A percentile compares a stretch with the other conserved stretches of the same genome.
phyloP scores from a whole-genome alignment of 2,329 filamentous ascomycete species.

The Cordyceps cicadae region DNA sequence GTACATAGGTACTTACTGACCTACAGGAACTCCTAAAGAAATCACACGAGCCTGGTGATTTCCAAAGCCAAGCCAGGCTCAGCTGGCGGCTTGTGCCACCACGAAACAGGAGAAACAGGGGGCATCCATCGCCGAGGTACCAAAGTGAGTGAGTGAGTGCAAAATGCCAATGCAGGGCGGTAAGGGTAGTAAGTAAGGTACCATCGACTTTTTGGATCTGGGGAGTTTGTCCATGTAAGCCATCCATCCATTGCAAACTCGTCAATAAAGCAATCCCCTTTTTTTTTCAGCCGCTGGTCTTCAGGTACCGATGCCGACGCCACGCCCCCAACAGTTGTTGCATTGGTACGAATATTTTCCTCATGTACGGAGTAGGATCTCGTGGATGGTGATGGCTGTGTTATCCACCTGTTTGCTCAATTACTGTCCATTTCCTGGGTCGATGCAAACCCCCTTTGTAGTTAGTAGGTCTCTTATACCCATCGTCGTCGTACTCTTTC shows the following conservation, averaged over 20 bases:
- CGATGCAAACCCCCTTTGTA: neutral
- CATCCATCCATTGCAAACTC: neutral
- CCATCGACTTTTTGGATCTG: neutral
- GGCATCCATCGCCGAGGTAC: neutral
- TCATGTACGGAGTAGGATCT: neutral
- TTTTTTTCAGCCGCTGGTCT: neutral
- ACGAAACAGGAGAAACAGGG: conserved; percentile 4
- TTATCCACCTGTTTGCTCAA: neutral
- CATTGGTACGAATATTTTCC: neutral
- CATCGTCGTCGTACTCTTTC: too few relatives aligned
- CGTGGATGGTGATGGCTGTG: neutral
- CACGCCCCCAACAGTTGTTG: neutral
- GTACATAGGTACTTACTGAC: too few relatives aligned
- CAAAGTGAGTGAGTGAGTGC: too few relatives aligned
- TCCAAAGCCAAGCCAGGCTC: neutral
- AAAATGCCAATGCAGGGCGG: neutral
- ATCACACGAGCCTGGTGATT: neutral
- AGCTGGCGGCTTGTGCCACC: neutral
- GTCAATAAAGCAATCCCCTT: neutral
- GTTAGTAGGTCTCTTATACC: too few relatives aligned
- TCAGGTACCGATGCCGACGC: neutral
- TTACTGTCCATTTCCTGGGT: neutral
- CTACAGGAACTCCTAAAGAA: neutral
- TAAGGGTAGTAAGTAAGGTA: too few relatives aligned
- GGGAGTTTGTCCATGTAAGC: neutral